These are phyloP conservation scores for Arthroderma sp. DNA, from an alignment of 2,329 filamentous ascomycete genomes.

Conservation along the genomic window DNA sequence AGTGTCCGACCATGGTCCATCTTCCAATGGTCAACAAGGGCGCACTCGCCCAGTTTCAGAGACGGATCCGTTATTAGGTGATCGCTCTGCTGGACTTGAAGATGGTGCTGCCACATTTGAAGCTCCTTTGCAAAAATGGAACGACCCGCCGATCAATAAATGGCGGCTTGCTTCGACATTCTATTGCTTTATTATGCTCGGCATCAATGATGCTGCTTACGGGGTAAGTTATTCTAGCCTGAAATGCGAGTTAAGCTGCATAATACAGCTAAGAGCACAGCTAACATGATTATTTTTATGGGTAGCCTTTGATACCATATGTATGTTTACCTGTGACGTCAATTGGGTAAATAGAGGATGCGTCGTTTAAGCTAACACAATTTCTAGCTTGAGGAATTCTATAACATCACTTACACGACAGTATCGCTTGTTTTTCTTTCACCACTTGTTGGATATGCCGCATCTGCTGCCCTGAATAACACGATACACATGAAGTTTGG, in stretches of 20 bases:
- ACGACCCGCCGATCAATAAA: constrained; percentile 45
- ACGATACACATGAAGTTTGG: constrained; percentile 36
- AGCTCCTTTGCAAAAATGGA: constrained; percentile 46
- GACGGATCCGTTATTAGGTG: no score
- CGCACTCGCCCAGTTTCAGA: no score
- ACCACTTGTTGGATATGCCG: constrained; percentile 34
- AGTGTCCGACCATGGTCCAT: no score
- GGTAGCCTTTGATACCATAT: constrained; percentile 36
- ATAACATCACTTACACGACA: constrained; percentile 32
- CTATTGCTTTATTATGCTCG: constrained; percentile 44
- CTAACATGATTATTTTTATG: constrained; percentile 1
- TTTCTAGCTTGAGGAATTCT: constrained; percentile 31
- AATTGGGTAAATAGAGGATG: background rate
- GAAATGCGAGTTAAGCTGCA: background rate
- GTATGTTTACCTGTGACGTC: constrained; percentile 18
- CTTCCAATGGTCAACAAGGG: no score
- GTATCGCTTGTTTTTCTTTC: constrained; percentile 37
- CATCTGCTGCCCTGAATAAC: constrained; percentile 32
- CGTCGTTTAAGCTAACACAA: no score
- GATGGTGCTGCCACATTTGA: no score
- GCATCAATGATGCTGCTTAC: constrained; percentile 45
- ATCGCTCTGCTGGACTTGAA: no score
- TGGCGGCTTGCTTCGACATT: constrained; percentile 47
- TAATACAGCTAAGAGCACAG: background rate
- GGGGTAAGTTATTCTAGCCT: constrained; percentile 29